Evolutionary conservation across 768 basidiomycete genomes (phyloP).

Genomic region (Cyathus striatus): DNA sequence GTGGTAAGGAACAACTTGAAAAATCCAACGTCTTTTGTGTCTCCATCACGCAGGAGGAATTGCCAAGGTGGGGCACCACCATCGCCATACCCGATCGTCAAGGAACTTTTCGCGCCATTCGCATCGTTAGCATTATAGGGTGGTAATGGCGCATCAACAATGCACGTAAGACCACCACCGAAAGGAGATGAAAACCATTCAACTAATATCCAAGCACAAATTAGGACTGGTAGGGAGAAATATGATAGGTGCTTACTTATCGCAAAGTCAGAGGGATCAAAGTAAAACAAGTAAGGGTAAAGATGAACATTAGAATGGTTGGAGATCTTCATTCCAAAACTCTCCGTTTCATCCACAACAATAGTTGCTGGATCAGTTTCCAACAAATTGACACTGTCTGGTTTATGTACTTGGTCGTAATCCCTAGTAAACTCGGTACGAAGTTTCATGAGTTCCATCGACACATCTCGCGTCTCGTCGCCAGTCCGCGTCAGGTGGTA

Average conservation of each 20-base stretch:
- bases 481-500: constrained; percentile 21
- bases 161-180: constrained; percentile 16
- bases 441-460: constrained; percentile 25
- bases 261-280: constrained; percentile 32
- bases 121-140: too few relatives aligned
- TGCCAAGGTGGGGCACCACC: constrained; percentile 24
- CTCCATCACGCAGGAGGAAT: constrained; percentile 22
- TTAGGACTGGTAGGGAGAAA: not conserved
- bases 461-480: constrained; percentile 15
- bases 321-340: constrained; percentile 27
- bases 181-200: constrained; percentile 21
- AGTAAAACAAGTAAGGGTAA: constrained; percentile 36
- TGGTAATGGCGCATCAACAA: constrained; percentile 18
- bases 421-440: constrained; percentile 11
- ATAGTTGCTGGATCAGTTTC: constrained; percentile 19
- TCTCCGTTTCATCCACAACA: constrained; percentile 15
- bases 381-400: constrained; percentile 20
- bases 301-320: constrained; percentile 24
- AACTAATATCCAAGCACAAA: constrained; percentile 6
- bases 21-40: constrained; percentile 33
- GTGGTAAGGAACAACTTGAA: constrained; percentile 39
- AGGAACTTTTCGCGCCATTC: too few relatives aligned
- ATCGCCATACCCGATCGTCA: constrained; percentile 35
- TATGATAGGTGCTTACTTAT: constrained; percentile 19
- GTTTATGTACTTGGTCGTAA: constrained; percentile 12